Evolutionary conservation across 257 asterid genomes (phyloP), one percentile per base, ranked within the genome.

Genomic region (Eucommia ulmoides): DNA sequence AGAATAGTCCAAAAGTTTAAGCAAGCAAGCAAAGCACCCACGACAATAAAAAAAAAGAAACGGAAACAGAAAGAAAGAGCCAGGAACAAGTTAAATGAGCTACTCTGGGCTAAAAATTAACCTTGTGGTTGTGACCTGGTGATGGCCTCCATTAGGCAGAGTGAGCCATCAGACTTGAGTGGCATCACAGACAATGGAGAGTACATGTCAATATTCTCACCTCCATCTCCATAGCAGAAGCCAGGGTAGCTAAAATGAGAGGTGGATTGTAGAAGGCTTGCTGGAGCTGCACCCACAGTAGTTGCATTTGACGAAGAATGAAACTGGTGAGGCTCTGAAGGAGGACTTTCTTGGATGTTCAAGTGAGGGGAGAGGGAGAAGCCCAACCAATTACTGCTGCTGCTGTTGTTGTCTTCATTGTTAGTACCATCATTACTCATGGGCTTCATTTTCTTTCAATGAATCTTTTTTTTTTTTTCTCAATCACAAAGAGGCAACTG

Each of bases 111-210:
- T 29, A 61, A 18, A 50, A 53, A 45, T 45, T 51, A 45, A 80
- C 94, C 96, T 80, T 78, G 93, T 20, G 83, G 77, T 19, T 71
- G 96, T 20, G 96, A 68, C 51, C 88, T 63, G 74, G 74, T 80
- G 72, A 84, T 73, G 9, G 82, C 87, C 50, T 89, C 93, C 91
- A 83, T 75, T 14, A 83, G 59, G 74, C 94, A 89, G 57, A 82
- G 50, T 0, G 98, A 89, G 46, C 94, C 93, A 75, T 89, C 96
- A 52, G 98, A 78, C 58, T 74, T 89, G 20, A 85, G 73, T 2
- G 98, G 98, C 96, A 89, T 85, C 9, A 77, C 76, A 12, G 85
- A 58, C n/a, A 73, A 66, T 53, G 74, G 64, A 21, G 93, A 75
- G 54, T 71, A 72, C 17, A 72, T 69, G 1, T 58, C 74, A 25